A percentile compares a stretch with the other conserved stretches of the same genome.
Evolutionary conservation across 495 filamentous ascomycete species (phyloP).

Genomic region (Xylaria curta): DNA sequence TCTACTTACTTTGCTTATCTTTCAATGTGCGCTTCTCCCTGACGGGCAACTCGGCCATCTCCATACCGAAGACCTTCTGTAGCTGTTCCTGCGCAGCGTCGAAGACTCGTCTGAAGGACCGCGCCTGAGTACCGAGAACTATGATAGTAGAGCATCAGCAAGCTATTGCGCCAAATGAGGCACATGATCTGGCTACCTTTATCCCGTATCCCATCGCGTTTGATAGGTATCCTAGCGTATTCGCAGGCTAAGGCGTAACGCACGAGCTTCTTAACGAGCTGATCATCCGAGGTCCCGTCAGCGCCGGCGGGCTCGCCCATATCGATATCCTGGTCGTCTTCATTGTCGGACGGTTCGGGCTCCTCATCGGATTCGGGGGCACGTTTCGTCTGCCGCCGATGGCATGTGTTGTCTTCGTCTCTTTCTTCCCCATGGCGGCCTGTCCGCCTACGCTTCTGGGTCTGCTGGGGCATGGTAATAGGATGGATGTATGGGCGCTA

Average conservation of each 20-base stretch:
- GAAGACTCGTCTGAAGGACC: constrained; percentile 74
- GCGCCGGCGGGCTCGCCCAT: constrained; percentile 45
- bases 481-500: background rate
- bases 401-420: constrained; percentile 25
- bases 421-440: constrained; percentile 31
- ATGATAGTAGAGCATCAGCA: constrained; percentile 22
- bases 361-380: constrained; percentile 42
- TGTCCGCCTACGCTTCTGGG: constrained; percentile 36
- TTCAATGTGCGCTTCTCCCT: constrained; percentile 80
- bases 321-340: constrained; percentile 44
- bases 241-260: constrained; percentile 90
- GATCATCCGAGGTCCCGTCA: constrained; percentile 56
- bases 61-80: constrained; percentile 77
- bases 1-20: constrained; percentile 67
- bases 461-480: constrained; percentile 35
- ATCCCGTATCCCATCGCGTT: constrained; percentile 75
- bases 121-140: constrained; percentile 61
- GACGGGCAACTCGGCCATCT: constrained; percentile 79
- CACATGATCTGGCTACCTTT: constrained; percentile 58
- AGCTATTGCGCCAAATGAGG: background rate
- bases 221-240: constrained; percentile 79
- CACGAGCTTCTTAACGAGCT: constrained; percentile 86
- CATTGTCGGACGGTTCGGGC: constrained; percentile 40
- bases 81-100: constrained; percentile 70
- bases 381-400: constrained; percentile 35